A percentile compares a stretch with the other conserved stretches of the same genome.
These are phyloP conservation scores for Ochetophila trinervis DNA, from an alignment of 306 rosid species.

Conservation along the genomic window DNA sequence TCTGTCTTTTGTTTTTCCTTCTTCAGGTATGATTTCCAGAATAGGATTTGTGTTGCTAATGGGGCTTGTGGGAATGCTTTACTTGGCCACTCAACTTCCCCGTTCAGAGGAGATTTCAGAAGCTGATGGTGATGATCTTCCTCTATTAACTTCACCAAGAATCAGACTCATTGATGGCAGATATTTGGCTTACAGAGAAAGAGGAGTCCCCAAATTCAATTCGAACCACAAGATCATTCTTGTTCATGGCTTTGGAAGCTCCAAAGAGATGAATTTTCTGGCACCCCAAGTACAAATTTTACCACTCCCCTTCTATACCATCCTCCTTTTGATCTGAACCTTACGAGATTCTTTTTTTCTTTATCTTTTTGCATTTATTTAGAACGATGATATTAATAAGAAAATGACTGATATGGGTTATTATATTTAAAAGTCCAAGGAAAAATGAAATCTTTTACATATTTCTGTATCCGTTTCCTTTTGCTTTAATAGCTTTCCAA, in stretches of 20 bases:
- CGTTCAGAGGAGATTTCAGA: slow-evolving; percentile 24
- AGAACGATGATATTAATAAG: not conserved
- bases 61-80: slow-evolving; percentile 72
- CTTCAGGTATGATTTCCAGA: slow-evolving; percentile 49
- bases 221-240: slow-evolving; percentile 40
- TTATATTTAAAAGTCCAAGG: not conserved
- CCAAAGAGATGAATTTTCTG: slow-evolving; percentile 52
- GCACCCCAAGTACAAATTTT: slow-evolving; percentile 39
- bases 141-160: slow-evolving; percentile 31
- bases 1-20: not conserved
- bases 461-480: no score
- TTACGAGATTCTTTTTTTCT: not conserved
- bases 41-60: slow-evolving; percentile 49
- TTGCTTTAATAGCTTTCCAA: no score
- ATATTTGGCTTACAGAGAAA: slow-evolving; percentile 43
- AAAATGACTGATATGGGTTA: slow-evolving; percentile 3
- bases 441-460: not conserved
- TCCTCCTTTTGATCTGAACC: not conserved
- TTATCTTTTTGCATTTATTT: not conserved
- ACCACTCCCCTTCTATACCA: not conserved
- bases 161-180: slow-evolving; percentile 52
- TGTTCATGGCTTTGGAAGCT: slow-evolving; percentile 57
- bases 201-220: slow-evolving; percentile 35
- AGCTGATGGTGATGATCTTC: slow-evolving; percentile 11
- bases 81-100: slow-evolving; percentile 45